Conservation (phyloP, 106 monocot genomes). For the Posidonia australis region DNA sequence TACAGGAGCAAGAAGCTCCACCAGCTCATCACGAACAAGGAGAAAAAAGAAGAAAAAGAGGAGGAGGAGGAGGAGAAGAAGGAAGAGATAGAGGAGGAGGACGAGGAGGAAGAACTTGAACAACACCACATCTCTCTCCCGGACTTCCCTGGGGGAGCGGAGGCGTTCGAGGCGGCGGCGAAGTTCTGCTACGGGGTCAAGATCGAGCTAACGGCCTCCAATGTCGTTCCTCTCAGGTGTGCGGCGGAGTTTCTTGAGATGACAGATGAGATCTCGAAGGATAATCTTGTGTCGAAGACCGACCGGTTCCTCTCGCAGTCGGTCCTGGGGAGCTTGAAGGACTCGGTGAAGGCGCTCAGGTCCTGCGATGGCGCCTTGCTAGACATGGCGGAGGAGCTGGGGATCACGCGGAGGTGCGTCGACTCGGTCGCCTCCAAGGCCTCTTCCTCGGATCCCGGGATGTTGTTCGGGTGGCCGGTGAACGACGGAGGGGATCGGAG, state of each 20-base stretch:
- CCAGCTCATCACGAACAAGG: conserved; percentile 38
- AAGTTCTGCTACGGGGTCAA: conserved; percentile 91
- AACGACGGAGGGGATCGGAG: conserved; percentile 23
- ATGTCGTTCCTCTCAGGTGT: conserved; percentile 60
- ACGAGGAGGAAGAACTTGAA: not conserved
- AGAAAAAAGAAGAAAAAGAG: conserved; percentile 20
- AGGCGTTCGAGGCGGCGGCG: conserved; percentile 67
- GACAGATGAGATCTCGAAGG: conserved; percentile 56
- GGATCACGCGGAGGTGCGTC: conserved; percentile 46
- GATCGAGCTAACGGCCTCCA: conserved; percentile 54
- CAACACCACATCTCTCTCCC: conserved; percentile 29
- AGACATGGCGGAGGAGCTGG: conserved; percentile 52
- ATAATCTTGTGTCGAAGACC: conserved; percentile 47
- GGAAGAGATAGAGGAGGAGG: not conserved
- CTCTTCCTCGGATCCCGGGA: conserved; percentile 15
- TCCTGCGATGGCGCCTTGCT: conserved; percentile 46
- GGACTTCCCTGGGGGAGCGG: conserved; percentile 62
- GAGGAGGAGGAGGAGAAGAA: not conserved
- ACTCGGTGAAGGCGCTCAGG: conserved; percentile 46
- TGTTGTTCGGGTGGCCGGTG: conserved; percentile 79
- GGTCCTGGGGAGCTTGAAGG: conserved; percentile 39
- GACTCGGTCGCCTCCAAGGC: conserved; percentile 50
- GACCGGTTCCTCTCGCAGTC: conserved; percentile 54
- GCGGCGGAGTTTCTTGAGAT: conserved; percentile 85
- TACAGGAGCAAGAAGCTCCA: conserved; percentile 66